phyloP scores from a whole-genome alignment of 1,284 basidiomycete species.

The Prillingera fragicola region DNA sequence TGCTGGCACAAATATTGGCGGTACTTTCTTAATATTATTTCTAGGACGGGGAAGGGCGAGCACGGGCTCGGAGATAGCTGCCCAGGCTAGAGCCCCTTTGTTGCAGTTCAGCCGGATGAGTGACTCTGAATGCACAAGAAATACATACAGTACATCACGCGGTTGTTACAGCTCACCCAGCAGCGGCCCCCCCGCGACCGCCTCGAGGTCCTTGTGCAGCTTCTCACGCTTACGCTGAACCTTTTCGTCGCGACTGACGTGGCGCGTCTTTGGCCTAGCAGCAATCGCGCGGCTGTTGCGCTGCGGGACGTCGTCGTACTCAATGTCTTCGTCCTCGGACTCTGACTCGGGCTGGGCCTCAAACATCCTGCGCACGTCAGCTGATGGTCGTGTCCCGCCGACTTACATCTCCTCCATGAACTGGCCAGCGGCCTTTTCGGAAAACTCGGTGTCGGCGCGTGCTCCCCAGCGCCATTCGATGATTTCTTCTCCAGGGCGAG shows the following conservation, averaged over 20 bases:
- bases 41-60: too few relatives aligned
- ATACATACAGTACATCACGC: constrained; percentile 8
- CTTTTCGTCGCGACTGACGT: constrained; percentile 6
- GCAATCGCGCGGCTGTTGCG: constrained; percentile 7
- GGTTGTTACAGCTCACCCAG: constrained; percentile 9
- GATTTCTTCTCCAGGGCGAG: constrained; percentile 5
- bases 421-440: constrained; percentile 36
- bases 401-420: constrained; percentile 44
- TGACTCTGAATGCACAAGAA: not conserved
- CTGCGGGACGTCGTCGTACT: constrained; percentile 7
- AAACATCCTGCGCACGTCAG: constrained; percentile 13
- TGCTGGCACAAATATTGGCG: too few relatives aligned
- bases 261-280: constrained; percentile 3
- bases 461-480: constrained; percentile 45
- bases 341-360: constrained; percentile 8
- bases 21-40: too few relatives aligned
- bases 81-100: too few relatives aligned
- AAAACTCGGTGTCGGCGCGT: constrained; percentile 44
- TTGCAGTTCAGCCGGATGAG: too few relatives aligned
- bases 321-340: constrained; percentile 24
- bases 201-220: constrained; percentile 31
- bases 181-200: constrained; percentile 35
- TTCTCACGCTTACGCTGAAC: constrained; percentile 30
- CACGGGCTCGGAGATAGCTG: too few relatives aligned
- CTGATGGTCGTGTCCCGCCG: not conserved